Base-by-base conservation (phyloP, 2,329 filamentous ascomycete species). In the Sporothrix euskadiensis region DNA sequence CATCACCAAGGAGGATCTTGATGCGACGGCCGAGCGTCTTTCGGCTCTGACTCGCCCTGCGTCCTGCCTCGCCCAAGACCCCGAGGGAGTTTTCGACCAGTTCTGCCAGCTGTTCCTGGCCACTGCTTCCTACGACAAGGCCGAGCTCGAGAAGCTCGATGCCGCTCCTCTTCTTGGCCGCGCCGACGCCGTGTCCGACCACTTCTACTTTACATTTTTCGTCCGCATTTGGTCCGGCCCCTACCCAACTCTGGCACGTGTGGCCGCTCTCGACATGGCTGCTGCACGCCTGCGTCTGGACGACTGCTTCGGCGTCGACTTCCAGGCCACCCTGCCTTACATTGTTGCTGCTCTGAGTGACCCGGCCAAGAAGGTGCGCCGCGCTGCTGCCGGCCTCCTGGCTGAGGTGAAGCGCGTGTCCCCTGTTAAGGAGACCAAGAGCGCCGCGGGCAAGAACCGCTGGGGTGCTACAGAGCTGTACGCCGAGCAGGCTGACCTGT, bases 321-420 rank as follows among this genome's bases (percentile, higher is more conserved):
- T 94, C 68, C 95, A 98, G 79, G 88, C 89, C 12, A 80, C 98
- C 22, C 79, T 97, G n/a, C 95, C 95, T 2, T 98, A 97, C 81
- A 84, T 91, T 44, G 83, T 98, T 63, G 85, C 88, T 52, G 92
- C 92, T 30, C 86, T 98, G 22, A 86, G 89, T 32, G 95, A 98
- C 80, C 83, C 89, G 5, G 92, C 92, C 1, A 90, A 91, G 75
- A 89, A 89, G 75, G 91, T 97, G 57, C 91, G 94, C 61, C 89
- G 90, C 75, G 90, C 93, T 69, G 92, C 94, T 26, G 90, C 91
- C 30, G 88, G 91, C 70, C 85, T 94, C 44, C 80, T 93, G 44
- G 82, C 88, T 35, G 84, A 87, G 3, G 78, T 94, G 14, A 84
- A 86, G 14, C 80, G 81, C 9, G 79, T 85, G 3, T 89, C 89